A percentile compares a stretch with the other conserved stretches of the same genome.
These are phyloP conservation scores for Carex parvula DNA, from an alignment of 176 grass and related monocot species.

Conservation along the genomic window DNA sequence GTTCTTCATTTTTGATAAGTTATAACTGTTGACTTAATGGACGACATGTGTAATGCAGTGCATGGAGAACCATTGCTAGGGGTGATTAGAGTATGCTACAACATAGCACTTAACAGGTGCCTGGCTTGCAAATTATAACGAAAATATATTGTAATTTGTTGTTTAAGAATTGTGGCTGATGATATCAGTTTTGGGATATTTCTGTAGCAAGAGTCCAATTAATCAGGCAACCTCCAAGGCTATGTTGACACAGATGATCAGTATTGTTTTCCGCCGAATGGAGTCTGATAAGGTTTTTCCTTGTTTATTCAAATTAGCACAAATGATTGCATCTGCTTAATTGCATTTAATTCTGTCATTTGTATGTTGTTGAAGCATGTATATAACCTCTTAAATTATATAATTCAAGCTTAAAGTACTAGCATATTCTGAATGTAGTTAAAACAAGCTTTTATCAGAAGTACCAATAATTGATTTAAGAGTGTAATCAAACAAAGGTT, in stretches of 20 bases:
- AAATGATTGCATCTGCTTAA: background rate
- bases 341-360: background rate
- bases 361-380: constrained; percentile 7
- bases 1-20: constrained; percentile 3
- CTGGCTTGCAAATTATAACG: constrained; percentile 13
- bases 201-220: constrained; percentile 85
- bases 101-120: constrained; percentile 99
- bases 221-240: constrained; percentile 99
- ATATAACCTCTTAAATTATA: background rate
- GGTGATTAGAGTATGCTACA: constrained; percentile 99
- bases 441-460: background rate
- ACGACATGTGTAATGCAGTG: constrained; percentile 43
- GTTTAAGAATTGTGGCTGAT: constrained; percentile 25
- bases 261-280: constrained; percentile 96
- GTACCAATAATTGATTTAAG: background rate
- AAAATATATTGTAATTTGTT: constrained; percentile 35
- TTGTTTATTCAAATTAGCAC: constrained; percentile 1
- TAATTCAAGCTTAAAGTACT: background rate
- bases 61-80: constrained; percentile 95
- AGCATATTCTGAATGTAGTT: background rate
- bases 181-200: constrained; percentile 33
- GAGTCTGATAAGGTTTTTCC: constrained; percentile 66
- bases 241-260: constrained; percentile 99
- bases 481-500: background rate
- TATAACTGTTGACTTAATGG: background rate